Evolutionary conservation across 495 filamentous ascomycete species (phyloP), one percentile per base, ranked within the genome.

Genomic region (Cetradonia linearis): DNA sequence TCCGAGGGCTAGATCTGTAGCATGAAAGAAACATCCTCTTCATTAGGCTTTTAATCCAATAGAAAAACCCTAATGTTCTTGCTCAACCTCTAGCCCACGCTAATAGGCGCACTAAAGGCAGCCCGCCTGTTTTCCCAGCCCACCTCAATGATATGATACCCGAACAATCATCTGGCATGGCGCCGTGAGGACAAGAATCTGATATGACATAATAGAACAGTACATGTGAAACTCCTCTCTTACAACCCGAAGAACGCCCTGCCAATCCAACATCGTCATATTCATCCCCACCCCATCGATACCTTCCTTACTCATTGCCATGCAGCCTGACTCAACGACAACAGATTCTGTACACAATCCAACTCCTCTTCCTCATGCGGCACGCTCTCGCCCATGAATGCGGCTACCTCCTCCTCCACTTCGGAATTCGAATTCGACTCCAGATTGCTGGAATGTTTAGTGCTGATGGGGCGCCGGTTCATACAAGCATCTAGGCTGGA

Each of bases 331-430:
- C 83, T 91, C 58, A 95, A 73, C 30, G 84, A 87, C 52, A 95
- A 69, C 56, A 95, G 71, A 34, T 85, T 85, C 59, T 89, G 87
- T 31, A 92, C 81, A 61, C 86, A 89, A 69, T 90, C 88, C 66
- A 89, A 72, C 66, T 92, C 87, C 62, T 81, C 81, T 67, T 81
- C 81, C 61, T 77, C 80, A 20, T 76, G 73, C 57, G 81, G 79
- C 64, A 79, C 79, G 64, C 78, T 86, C 7, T 82, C 82, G 23
- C 78, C 70, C 84, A 89, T 88, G 69, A 90, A 88, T 2, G 76
- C 74, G 40, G 83, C 81, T 13, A 89, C 79, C 31, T 90, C 86
- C 6, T 79, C 75, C 56, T 74, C 76, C 10, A 73, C 63, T 28
- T 77, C 73, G 20, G 62, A 66, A 58, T 69, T 73, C 40, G 68